Conservation (phyloP, 495 filamentous ascomycete genomes). For the Trichoderma erinaceum region DNA sequence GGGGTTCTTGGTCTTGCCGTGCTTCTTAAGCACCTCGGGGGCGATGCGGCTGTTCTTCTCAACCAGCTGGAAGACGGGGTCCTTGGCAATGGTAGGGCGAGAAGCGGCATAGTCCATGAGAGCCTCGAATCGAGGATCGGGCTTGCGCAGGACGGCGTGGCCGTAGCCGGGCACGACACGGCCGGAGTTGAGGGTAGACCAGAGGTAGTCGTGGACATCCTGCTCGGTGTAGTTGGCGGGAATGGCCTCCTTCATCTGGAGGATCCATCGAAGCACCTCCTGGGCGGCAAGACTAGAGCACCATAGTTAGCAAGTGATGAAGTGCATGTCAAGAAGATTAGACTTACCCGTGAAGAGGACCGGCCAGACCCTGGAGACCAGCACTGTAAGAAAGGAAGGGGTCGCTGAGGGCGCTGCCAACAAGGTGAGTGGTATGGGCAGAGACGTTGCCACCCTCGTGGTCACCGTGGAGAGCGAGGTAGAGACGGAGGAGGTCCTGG, state of each 20-base stretch:
- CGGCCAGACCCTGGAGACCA: conserved; percentile 89
- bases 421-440: conserved; percentile 93
- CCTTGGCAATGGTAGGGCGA: conserved; percentile 73
- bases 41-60: conserved; percentile 74
- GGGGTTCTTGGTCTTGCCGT: conserved; percentile 99
- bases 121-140: conserved; percentile 91
- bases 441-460: conserved; percentile 98
- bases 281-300: conserved; percentile 73
- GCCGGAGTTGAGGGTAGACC: conserved; percentile 86
- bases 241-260: conserved; percentile 87
- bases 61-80: conserved; percentile 91
- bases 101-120: conserved; percentile 90
- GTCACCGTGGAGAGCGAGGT: conserved; percentile 94
- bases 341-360: conserved; percentile 78
- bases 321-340: background rate
- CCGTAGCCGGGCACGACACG: conserved; percentile 95
- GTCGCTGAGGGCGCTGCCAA: conserved; percentile 91
- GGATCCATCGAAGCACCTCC: conserved; percentile 92
- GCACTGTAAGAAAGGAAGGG: conserved; percentile 95
- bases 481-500: conserved; percentile 87
- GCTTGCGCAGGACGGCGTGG: conserved; percentile 96
- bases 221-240: conserved; percentile 69
- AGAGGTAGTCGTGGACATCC: conserved; percentile 82
- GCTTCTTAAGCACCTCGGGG: conserved; percentile 79
- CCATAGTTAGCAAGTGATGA: conserved; percentile 14